phyloP scores from a whole-genome alignment of 1,284 basidiomycete genomes.

The Neonothopanus nambi region DNA sequence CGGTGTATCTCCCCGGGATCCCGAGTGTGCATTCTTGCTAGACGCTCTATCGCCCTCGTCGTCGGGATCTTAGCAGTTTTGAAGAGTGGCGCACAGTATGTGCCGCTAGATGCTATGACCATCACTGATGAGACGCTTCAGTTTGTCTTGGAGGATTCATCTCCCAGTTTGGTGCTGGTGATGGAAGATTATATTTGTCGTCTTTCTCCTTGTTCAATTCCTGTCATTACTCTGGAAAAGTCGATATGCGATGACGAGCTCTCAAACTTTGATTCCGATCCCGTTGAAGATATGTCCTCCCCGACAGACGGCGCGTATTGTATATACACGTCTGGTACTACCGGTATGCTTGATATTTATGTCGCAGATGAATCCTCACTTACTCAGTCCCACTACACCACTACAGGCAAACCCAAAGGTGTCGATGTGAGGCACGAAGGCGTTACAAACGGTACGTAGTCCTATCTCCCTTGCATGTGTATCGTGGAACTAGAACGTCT shows the following conservation, averaged over 20 bases:
- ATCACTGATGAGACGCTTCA: constrained; percentile 48
- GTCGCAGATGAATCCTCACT: background rate
- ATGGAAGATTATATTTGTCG: constrained; percentile 41
- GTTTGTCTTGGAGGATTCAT: constrained; percentile 43
- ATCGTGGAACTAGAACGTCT: background rate
- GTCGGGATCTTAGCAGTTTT: constrained; percentile 46
- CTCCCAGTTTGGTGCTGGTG: constrained; percentile 38
- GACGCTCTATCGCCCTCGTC: constrained; percentile 45
- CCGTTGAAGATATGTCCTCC: constrained; percentile 36
- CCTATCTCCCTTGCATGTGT: background rate
- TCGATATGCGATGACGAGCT: constrained; percentile 35
- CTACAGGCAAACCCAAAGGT: constrained; percentile 48
- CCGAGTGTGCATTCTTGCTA: constrained; percentile 45
- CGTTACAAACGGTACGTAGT: constrained; percentile 44
- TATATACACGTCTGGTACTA: constrained; percentile 50
- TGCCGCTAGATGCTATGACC: constrained; percentile 51
- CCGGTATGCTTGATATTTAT: constrained; percentile 7
- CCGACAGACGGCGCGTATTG: constrained; percentile 44
- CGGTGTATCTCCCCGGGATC: constrained; percentile 36
- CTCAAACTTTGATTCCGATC: constrained; percentile 21
- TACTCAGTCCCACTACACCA: constrained; percentile 17
- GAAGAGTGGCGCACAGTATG: constrained; percentile 49
- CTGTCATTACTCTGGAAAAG: constrained; percentile 23
- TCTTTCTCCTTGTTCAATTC: constrained; percentile 21
- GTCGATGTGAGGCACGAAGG: constrained; percentile 49